phyloP scores from a whole-genome alignment of 1,139 yeast species.

The Pichia sp. region DNA sequence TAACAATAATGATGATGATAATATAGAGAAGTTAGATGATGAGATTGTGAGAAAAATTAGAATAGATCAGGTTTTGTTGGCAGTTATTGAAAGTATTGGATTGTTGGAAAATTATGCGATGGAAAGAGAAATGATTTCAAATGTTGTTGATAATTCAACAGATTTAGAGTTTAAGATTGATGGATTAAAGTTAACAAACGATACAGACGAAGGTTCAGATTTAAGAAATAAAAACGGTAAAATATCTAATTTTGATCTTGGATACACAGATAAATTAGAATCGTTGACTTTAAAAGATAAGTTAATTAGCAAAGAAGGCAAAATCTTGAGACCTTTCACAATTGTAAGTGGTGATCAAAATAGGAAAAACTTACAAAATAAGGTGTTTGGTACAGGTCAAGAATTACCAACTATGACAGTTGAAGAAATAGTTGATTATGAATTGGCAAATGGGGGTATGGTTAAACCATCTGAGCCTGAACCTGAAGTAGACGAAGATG shows the following conservation, averaged over 20 bases:
- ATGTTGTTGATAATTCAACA: slow-evolving; percentile 1
- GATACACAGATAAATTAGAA: slow-evolving; percentile 24
- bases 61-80: slow-evolving; percentile 8
- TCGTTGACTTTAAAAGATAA: slow-evolving; percentile 27
- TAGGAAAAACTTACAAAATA: slow-evolving; percentile 49
- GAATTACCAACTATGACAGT: slow-evolving; percentile 90
- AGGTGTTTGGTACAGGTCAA: slow-evolving; percentile 90
- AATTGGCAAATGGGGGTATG: slow-evolving; percentile 78
- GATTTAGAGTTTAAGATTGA: slow-evolving; percentile 4
- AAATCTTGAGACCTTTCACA: slow-evolving; percentile 78
- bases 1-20: slow-evolving; percentile 19
- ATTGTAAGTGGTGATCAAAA: slow-evolving; percentile 37
- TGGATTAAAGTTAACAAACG: slow-evolving; percentile 31
- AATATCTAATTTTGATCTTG: slow-evolving; percentile 19
- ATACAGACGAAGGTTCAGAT: slow-evolving; percentile 10
- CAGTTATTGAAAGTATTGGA: slow-evolving; percentile 9
- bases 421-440: slow-evolving; percentile 85
- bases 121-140: slow-evolving; percentile 16
- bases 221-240: slow-evolving; percentile 10
- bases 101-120: slow-evolving; percentile 12
- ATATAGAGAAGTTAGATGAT: slow-evolving; percentile 43
- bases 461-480: slow-evolving; percentile 42
- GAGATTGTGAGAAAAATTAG: slow-evolving; percentile 11
- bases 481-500: slow-evolving; percentile 46
- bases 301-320: slow-evolving; percentile 61